Evolutionary conservation across 192 early-diverging fungal genomes (phyloP).

Genomic region (Backusella australiensis): DNA sequence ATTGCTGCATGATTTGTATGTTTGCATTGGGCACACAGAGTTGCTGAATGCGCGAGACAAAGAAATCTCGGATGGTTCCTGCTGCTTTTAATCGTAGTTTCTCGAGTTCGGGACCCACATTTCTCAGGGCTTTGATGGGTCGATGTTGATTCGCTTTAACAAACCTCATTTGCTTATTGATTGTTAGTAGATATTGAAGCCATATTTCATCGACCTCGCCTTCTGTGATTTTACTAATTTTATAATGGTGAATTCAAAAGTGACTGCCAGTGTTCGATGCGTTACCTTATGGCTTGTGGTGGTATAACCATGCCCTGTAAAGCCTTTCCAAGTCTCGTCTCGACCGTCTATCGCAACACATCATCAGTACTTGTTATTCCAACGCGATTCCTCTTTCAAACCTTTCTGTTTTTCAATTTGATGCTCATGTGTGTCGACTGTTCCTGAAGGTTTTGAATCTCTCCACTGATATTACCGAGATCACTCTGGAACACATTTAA

Average conservation of each 20-base stretch:
- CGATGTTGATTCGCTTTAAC: constrained; percentile 73
- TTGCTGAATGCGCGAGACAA: constrained; percentile 82
- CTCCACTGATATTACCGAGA: constrained; percentile 82
- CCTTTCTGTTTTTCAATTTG: constrained; percentile 80
- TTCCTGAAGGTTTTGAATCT: constrained; percentile 86
- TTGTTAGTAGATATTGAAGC: constrained; percentile 75
- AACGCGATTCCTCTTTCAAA: not conserved
- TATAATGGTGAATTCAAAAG: constrained; percentile 18
- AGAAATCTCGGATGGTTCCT: constrained; percentile 84
- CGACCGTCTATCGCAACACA: constrained; percentile 48
- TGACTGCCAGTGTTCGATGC: not conserved
- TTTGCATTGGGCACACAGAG: constrained; percentile 91
- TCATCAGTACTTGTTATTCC: not conserved
- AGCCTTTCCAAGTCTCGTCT: constrained; percentile 67
- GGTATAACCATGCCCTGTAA: constrained; percentile 87
- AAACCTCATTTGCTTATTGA: constrained; percentile 87
- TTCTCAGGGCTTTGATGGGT: constrained; percentile 75
- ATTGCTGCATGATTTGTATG: constrained; percentile 90
- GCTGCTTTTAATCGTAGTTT: constrained; percentile 81
- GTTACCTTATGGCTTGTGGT: constrained; percentile 60
- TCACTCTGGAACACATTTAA: constrained; percentile 85
- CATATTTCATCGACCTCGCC: constrained; percentile 92
- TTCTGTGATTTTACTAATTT: constrained; percentile 77
- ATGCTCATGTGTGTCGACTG: constrained; percentile 79
- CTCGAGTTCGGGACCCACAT: constrained; percentile 92